Base-by-base conservation (phyloP, 768 basidiomycete genomes). In the Amanita polypyramis region DNA sequence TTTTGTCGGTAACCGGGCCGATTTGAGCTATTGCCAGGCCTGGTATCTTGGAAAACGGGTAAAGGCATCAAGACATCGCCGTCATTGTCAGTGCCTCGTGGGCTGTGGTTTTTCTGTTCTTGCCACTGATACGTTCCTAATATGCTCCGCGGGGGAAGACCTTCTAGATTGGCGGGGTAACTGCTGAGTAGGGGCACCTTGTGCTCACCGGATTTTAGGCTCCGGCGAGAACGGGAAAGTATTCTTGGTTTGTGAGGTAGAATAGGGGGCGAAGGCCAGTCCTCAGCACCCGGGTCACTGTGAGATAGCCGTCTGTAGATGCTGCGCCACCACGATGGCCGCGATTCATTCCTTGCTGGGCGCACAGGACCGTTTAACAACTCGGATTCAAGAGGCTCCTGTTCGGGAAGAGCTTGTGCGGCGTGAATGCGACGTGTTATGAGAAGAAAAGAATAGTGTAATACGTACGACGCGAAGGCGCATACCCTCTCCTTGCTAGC, bases 261-360 rank as follows among this genome's bases (percentile, higher is more conserved):
- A 25, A 6, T 17, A 17, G 47, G 23, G 10, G 27, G 6, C 1
- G 47, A 17, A 6, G 21, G 9, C 14, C 21, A 39, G 2, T 49
- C 39, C 30, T 65, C 61, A 15, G 55, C 49, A 25, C 68, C 67
- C 40, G 56, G 61, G 9, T 62, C 64, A 14, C 65, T 56, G 44
- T 73, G 71, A 10, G 78, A 78, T 27, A 80, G 54, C 15, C 74
- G 72, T 52, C 70, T 59, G 57, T 79, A 79, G 12, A 77, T 58
- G 43, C 60, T 69, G 14, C 70, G 70, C 79, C 79, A 80, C 78
- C 78, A 80, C 0, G 78, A 77, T 2, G 65, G 60, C 51, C 70
- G 68, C 4, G 57, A 55, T 41, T 54, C 54, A 47, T 64, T 57
- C 9, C 51, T 53, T 17, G 53, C 51, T 36, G 45, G 57, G 11